Evolutionary conservation across 2,329 filamentous ascomycete species (phyloP).

Genomic region (Aspergillus sp.): DNA sequence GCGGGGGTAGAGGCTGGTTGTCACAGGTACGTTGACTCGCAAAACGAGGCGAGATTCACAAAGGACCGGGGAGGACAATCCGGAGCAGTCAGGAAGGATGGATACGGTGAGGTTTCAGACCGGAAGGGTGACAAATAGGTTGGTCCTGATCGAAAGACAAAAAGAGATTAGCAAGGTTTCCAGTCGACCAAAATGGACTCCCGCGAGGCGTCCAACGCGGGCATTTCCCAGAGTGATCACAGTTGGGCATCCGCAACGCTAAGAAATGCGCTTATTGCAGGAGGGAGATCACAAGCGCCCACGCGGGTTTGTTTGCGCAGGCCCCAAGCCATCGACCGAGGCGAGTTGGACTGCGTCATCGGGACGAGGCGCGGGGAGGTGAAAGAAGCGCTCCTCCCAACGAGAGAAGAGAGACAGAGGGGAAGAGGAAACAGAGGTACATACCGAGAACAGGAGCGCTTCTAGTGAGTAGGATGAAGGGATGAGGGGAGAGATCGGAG

Average conservation of each 20-base stretch:
- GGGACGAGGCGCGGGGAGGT: constrained; percentile 5
- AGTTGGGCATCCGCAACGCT: too few species aligned
- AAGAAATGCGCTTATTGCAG: not conserved
- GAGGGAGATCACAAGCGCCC: not conserved
- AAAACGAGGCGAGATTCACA: not conserved
- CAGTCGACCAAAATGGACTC: not conserved
- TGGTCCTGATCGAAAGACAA: not conserved
- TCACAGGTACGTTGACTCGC: not conserved
- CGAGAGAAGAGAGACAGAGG: not conserved
- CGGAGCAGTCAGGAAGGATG: not conserved
- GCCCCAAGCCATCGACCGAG: not conserved
- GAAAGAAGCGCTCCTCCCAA: not conserved
- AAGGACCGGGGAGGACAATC: not conserved
- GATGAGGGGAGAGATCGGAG: constrained; percentile 1
- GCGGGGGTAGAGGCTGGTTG: not conserved
- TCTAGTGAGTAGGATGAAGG: not conserved
- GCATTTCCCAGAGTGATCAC: not conserved
- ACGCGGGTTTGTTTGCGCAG: not conserved
- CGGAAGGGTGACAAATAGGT: not conserved
- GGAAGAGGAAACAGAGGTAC: not conserved
- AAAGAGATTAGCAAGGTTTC: not conserved
- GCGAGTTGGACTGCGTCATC: constrained; percentile 13
- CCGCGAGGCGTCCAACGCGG: not conserved
- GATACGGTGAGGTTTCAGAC: not conserved
- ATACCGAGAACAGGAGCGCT: not conserved